Base-by-base conservation (phyloP, 495 filamentous ascomycete genomes). In the Delitschia confertaspora region DNA sequence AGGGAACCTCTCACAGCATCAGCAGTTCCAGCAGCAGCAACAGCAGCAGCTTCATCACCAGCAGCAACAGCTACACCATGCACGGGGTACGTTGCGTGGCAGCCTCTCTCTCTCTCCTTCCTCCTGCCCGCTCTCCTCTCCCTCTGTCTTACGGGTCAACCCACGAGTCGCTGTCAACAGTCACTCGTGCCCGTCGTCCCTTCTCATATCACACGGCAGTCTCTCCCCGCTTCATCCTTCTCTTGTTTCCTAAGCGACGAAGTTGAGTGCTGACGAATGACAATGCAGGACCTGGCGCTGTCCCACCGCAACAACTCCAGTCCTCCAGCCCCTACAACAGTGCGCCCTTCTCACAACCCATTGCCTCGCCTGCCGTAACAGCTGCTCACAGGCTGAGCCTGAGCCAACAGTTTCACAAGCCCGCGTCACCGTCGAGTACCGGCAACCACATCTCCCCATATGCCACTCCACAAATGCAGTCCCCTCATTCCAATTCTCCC, bases 341-440 rank as follows among this genome's bases (percentile, higher is more conserved):
- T 46, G 50, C 61, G 19, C 51, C 60, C 19, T 63, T 54, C 38
- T 39, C 55, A 10, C 61, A 59, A 30, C 33, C 52, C 29, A 41
- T 58, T 30, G 41, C 58, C 30, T 51, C 46, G 21, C 47, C 56
- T 45, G 58, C 53, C 19, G 17, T 32, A 33, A 38, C 48, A 34
- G 38, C 48, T 44, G 40, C 49, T 47, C 40, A 32, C 22, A 17
- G 33, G 29, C 22, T 42, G 16, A 20, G 16, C n/a, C n/a, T n/a
- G n/a, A n/a, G n/a, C n/a, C n/a, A n/a, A 21, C 53, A 52, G 40
- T 23, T 45, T 37, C 38, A 33, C 47, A 50, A 56, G 52, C 36
- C 44, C 6, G 33, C 23, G 2, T 48, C 53, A 21, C 42, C 53
- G 31, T 40, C 53, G 22, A 50, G 24, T 36, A 38, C 33, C 19